phyloP scores from a whole-genome alignment of 495 filamentous ascomycete genomes.

The Lasiosphaeris hirsuta region DNA sequence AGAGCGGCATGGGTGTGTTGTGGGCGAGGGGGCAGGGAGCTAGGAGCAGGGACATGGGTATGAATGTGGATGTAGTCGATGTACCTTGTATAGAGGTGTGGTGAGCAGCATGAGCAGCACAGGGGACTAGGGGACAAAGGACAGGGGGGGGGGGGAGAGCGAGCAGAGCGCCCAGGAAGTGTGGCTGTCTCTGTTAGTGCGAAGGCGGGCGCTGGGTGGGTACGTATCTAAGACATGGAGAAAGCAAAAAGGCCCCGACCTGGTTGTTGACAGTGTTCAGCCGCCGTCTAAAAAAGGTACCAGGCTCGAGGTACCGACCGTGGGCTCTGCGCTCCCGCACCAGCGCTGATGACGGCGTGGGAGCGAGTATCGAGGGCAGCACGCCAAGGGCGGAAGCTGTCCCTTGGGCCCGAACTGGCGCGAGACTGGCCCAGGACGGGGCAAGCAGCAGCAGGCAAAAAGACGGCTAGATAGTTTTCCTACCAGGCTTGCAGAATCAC shows the following conservation, averaged over 20 bases:
- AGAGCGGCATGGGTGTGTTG: constrained; percentile 9
- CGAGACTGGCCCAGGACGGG: not conserved
- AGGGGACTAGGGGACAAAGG: too few relatives aligned
- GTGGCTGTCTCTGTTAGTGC: constrained; percentile 9
- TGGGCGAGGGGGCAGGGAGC: constrained; percentile 2
- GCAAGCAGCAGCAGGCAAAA: not conserved
- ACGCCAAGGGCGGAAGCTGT: constrained; percentile 12
- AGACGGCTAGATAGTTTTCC: constrained; percentile 5
- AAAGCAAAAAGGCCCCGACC: constrained; percentile 24
- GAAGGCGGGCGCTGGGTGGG: not conserved
- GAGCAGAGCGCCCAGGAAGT: not conserved
- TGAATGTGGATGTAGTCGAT: not conserved
- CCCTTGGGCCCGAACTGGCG: constrained; percentile 13
- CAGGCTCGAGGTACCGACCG: constrained; percentile 12
- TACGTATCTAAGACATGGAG: constrained; percentile 28
- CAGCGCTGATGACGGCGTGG: constrained; percentile 12
- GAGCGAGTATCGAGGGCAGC: constrained; percentile 4
- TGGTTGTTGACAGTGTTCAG: constrained; percentile 26
- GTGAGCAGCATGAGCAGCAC: constrained; percentile 1
- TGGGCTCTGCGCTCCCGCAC: constrained; percentile 5
- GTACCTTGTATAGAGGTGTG: constrained; percentile 7
- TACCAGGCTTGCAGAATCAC: not conserved
- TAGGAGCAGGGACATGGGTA: constrained; percentile 19
- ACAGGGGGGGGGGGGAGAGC: not conserved
- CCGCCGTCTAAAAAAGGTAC: constrained; percentile 20